Conservation (phyloP, 2,329 filamentous ascomycete genomes). For the Pseudogymnoascus sp. region DNA sequence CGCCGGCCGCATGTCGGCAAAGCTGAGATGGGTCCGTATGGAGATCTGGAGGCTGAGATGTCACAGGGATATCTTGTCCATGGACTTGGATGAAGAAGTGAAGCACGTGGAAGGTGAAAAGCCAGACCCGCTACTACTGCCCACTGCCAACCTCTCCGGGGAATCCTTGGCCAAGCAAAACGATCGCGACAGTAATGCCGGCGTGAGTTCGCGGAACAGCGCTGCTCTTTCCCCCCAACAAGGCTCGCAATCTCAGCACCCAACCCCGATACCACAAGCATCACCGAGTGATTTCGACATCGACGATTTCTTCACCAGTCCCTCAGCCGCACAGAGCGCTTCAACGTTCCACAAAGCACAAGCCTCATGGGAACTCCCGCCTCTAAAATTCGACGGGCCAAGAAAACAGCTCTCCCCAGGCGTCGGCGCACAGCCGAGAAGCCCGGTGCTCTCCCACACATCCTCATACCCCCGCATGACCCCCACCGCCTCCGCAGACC, state of each 20-base stretch:
- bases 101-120: conserved; percentile 11
- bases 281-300: conserved; percentile 30
- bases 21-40: conserved; percentile 87
- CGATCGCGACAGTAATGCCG: conserved; percentile 14
- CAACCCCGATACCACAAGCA: conserved; percentile 22
- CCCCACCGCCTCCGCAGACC: conserved; percentile 26
- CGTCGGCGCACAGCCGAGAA: conserved; percentile 32
- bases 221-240: conserved; percentile 28
- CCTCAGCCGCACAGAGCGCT: conserved; percentile 34
- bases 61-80: conserved; percentile 75
- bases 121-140: conserved; percentile 12
- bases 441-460: conserved; percentile 18
- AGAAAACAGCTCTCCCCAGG: conserved; percentile 26
- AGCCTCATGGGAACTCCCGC: conserved; percentile 36
- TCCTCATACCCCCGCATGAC: conserved; percentile 29
- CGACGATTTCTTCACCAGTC: conserved; percentile 42
- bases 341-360: conserved; percentile 33
- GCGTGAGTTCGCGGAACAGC: conserved; percentile 30
- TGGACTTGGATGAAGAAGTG: conserved; percentile 76
- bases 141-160: conserved; percentile 9
- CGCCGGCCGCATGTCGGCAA: conserved; percentile 74
- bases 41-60: conserved; percentile 90
- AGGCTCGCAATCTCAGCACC: conserved; percentile 30
- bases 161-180: conserved; percentile 12
- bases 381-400: conserved; percentile 31